phyloP scores from a whole-genome alignment of 2,329 filamentous ascomycete genomes.

The Aspergillus neotritici region DNA sequence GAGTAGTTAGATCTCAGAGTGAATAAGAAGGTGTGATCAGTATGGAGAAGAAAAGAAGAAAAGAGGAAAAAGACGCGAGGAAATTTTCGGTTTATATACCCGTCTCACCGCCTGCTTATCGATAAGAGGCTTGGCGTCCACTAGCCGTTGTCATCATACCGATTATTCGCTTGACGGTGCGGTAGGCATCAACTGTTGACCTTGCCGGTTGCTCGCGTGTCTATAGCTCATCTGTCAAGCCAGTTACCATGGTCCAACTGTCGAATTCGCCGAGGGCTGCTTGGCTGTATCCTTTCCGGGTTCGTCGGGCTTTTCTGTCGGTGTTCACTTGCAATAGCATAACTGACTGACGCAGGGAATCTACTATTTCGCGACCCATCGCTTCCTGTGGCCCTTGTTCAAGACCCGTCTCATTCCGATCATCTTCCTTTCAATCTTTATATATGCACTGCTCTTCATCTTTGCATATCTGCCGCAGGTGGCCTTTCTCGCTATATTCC shows the following conservation, averaged over 20 bases:
- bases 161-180: background rate
- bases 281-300: slow-evolving; percentile 46
- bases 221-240: background rate
- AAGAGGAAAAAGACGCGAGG: slow-evolving; percentile 16
- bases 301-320: slow-evolving; percentile 21
- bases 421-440: slow-evolving; percentile 71
- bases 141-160: slow-evolving; percentile 9
- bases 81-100: slow-evolving; percentile 23
- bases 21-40: slow-evolving; percentile 44
- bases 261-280: slow-evolving; percentile 31
- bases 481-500: slow-evolving; percentile 82
- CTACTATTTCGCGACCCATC: slow-evolving; percentile 71
- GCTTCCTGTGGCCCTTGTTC: slow-evolving; percentile 77
- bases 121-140: slow-evolving; percentile 22
- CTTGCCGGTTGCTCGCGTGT: background rate
- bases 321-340: slow-evolving; percentile 1
- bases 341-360: slow-evolving; percentile 54
- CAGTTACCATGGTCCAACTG: slow-evolving; percentile 13
- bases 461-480: slow-evolving; percentile 87
- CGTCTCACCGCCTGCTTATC: slow-evolving; percentile 27
- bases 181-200: background rate
- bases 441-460: slow-evolving; percentile 79
- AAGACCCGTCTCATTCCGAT: slow-evolving; percentile 71
- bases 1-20: slow-evolving; percentile 38
- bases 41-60: slow-evolving; percentile 31